These are phyloP conservation scores for Lasiosphaeris hirsuta DNA, from an alignment of 495 filamentous ascomycete species.

Conservation along the genomic window DNA sequence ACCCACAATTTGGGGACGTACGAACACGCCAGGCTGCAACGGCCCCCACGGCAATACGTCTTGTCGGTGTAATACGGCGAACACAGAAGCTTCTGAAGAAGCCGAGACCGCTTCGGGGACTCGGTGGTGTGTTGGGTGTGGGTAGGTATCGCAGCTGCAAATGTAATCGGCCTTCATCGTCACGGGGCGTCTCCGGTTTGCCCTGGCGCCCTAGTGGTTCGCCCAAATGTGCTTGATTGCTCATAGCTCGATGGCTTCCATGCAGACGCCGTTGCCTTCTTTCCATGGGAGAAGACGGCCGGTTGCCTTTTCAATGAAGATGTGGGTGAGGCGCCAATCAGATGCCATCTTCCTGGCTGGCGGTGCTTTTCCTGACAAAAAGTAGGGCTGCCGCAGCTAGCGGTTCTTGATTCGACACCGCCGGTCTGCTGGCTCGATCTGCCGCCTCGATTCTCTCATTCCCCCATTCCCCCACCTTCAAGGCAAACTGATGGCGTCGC, in stretches of 20 bases:
- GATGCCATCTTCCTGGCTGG: background rate
- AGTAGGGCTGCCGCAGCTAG: conserved; percentile 1
- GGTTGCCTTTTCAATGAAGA: conserved; percentile 2
- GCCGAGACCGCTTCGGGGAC: background rate
- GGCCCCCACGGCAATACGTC: background rate
- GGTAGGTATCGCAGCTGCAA: background rate
- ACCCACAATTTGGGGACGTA: too few relatives aligned
- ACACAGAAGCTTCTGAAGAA: background rate
- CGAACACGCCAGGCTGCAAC: too few relatives aligned
- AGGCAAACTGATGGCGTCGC: too few relatives aligned
- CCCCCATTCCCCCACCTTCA: too few relatives aligned
- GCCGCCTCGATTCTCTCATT: too few relatives aligned
- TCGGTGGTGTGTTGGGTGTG: background rate
- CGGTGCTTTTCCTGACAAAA: background rate
- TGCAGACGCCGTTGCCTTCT: conserved; percentile 1
- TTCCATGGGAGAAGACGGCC: background rate
- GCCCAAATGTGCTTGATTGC: background rate
- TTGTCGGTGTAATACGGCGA: too few relatives aligned
- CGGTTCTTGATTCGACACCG: background rate
- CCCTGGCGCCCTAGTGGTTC: background rate
- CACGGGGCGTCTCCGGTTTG: too few relatives aligned
- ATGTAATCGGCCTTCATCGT: background rate
- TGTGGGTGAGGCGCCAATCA: conserved; percentile 2
- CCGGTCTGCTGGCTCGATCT: too few relatives aligned
- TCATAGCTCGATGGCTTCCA: background rate